These are phyloP conservation scores for Xerocomus spinulosus DNA, from an alignment of 768 basidiomycete genomes.

Conservation along the genomic window DNA sequence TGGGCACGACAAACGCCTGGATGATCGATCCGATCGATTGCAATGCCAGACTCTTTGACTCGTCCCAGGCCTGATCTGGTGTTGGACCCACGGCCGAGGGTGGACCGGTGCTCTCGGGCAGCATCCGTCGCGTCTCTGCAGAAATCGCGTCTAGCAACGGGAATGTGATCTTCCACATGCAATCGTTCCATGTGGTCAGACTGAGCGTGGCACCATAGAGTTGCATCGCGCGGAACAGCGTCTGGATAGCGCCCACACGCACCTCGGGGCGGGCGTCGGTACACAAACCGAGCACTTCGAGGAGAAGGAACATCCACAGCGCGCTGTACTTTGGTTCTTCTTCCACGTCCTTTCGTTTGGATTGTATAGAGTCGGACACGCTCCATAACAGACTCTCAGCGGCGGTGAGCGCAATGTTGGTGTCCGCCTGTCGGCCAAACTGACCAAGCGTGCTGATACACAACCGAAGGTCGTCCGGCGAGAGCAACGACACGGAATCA, in stretches of 20 bases:
- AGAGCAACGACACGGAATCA: constrained; percentile 82
- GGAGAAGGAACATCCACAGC: constrained; percentile 90
- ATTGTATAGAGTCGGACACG: constrained; percentile 92
- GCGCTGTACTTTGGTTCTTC: constrained; percentile 70
- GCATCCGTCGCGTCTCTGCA: constrained; percentile 43
- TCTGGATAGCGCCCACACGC: constrained; percentile 91
- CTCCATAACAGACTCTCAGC: constrained; percentile 93
- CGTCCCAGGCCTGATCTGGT: constrained; percentile 65
- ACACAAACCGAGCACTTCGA: constrained; percentile 79
- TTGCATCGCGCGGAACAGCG: constrained; percentile 89
- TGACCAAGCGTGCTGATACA: constrained; percentile 89
- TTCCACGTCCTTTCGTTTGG: constrained; percentile 62
- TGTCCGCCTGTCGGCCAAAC: constrained; percentile 90
- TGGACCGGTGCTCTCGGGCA: constrained; percentile 13
- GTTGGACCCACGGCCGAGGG: constrained; percentile 8
- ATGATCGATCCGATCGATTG: constrained; percentile 82
- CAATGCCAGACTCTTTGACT: constrained; percentile 81
- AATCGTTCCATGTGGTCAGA: constrained; percentile 80
- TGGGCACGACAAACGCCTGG: constrained; percentile 68
- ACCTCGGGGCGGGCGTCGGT: constrained; percentile 83
- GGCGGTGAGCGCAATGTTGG: constrained; percentile 93
- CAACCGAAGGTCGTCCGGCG: constrained; percentile 73
- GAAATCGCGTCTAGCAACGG: constrained; percentile 75
- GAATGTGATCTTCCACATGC: constrained; percentile 88
- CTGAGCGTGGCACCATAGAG: constrained; percentile 87